Evolutionary conservation across 169 alveolate species (phyloP), one percentile per base, ranked within the genome.

Genomic region (Plasmodium sp.): DNA sequence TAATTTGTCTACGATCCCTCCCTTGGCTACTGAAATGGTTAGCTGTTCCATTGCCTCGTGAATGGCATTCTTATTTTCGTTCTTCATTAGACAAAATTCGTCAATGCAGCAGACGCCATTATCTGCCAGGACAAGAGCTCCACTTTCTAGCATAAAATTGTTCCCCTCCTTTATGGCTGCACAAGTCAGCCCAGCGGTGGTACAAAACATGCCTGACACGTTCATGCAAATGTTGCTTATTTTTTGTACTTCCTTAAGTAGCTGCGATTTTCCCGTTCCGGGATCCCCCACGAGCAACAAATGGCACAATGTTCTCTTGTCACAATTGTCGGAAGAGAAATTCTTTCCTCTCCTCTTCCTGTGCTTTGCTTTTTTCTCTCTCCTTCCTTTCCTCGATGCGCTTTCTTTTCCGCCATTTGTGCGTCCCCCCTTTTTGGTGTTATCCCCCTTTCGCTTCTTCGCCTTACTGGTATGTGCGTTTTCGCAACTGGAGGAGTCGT

Each of bases 1-100:
- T 84, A 95, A 80, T 39, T 92, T 90, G 82, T 95, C 92, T 12
- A 94, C 96, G 2, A 95, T 85, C 2, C 98, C 97, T 27, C 97
- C 99, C 94, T 98, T 98, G 31, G 99, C 99, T 54, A 98, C 98
- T 16, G 99, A 97, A 22, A 99, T 97, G 22, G 99, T 96, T 96
- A 98, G 97, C 86, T 99, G 98, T 95, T 99, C 99, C 99, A 99
- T 98, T 16, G 99, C 99, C 97, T 99, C 99, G 62, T 96, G 98
- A n/a, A 98, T 93, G 54, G 98, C 96, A 27, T 97, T 97, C 93
- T 97, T 97, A 72, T 97, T 98, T 79, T 98, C 99, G 33, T 95
- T 86, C 75, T 95, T 96, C 84, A 98, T 96, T 54, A 96, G 73
- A 67, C 98, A 85, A 74, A 98, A 97, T 86, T 98, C 99, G 95